Percentiles rank a stretch among this genome's conserved stretches.
phyloP scores from a whole-genome alignment of 495 filamentous ascomycete species.

The Xylaria acuta region DNA sequence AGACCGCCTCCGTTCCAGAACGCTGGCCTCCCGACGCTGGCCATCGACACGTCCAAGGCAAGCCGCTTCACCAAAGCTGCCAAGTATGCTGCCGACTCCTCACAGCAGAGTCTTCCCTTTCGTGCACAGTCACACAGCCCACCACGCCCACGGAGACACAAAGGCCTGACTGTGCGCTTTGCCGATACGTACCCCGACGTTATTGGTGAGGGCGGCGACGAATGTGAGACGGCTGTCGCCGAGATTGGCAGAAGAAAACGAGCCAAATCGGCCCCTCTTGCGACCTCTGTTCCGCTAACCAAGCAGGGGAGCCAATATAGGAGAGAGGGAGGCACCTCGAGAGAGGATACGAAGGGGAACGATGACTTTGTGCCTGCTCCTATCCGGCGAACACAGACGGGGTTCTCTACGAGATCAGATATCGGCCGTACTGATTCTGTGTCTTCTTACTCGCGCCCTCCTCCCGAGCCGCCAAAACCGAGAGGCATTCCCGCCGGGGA shows the following conservation, averaged over 20 bases:
- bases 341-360: constrained; percentile 32
- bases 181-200: constrained; percentile 69
- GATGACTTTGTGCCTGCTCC: constrained; percentile 45
- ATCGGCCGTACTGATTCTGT: constrained; percentile 31
- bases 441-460: constrained; percentile 29
- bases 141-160: constrained; percentile 46
- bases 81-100: constrained; percentile 40
- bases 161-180: constrained; percentile 76
- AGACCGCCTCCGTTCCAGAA: constrained; percentile 33
- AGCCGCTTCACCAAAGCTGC: constrained; percentile 53
- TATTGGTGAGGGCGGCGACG: constrained; percentile 89
- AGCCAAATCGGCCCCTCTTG: constrained; percentile 43
- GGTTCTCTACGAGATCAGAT: constrained; percentile 45
- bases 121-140: constrained; percentile 44
- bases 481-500: constrained; percentile 37
- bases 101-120: constrained; percentile 41
- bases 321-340: constrained; percentile 31
- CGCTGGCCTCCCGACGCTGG: constrained; percentile 44
- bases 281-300: constrained; percentile 34
- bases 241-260: constrained; percentile 68
- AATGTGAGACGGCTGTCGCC: constrained; percentile 69
- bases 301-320: constrained; percentile 34
- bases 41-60: constrained; percentile 54
- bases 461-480: constrained; percentile 32
- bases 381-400: constrained; percentile 57